Evolutionary conservation across 306 rosid species (phyloP).

Genomic region (Biancaea sappan): DNA sequence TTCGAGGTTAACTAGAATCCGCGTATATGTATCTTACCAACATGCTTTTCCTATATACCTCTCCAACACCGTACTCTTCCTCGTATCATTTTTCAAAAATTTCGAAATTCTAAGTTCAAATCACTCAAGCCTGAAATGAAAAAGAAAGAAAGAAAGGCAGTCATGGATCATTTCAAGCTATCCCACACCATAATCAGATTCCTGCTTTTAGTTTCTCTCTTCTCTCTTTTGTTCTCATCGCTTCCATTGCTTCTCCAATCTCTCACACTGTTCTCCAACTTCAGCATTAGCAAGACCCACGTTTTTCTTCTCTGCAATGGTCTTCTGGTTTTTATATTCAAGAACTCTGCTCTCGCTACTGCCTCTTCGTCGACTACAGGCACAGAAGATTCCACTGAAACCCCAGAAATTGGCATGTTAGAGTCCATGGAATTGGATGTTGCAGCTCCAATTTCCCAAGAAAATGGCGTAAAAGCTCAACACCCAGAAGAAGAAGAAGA

Average conservation of each 20-base stretch:
- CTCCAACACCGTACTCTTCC: too few relatives aligned
- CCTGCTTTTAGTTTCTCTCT: constrained; percentile 43
- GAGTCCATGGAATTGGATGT: constrained; percentile 3
- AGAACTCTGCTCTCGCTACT: constrained; percentile 46
- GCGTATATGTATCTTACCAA: neutral
- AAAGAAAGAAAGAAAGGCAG: too few relatives aligned
- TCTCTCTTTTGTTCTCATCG: constrained; percentile 31
- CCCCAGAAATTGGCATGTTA: neutral
- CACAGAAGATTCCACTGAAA: neutral
- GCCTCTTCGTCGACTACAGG: constrained; percentile 24
- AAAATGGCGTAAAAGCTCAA: constrained; percentile 4
- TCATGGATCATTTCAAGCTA: neutral
- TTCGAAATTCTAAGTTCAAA: too few relatives aligned
- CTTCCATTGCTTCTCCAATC: constrained; percentile 39
- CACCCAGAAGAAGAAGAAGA: neutral
- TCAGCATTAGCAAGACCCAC: constrained; percentile 50
- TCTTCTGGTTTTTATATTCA: constrained; percentile 50
- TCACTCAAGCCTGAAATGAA: too few relatives aligned
- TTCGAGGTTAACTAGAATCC: neutral
- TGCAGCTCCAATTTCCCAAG: neutral
- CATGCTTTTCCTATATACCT: neutral
- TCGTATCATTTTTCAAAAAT: too few relatives aligned
- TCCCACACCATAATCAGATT: constrained; percentile 38
- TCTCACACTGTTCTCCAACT: constrained; percentile 32
- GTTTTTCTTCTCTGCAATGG: constrained; percentile 75